phyloP scores from a whole-genome alignment of 495 filamentous ascomycete genomes.

The Xylaria curta region DNA sequence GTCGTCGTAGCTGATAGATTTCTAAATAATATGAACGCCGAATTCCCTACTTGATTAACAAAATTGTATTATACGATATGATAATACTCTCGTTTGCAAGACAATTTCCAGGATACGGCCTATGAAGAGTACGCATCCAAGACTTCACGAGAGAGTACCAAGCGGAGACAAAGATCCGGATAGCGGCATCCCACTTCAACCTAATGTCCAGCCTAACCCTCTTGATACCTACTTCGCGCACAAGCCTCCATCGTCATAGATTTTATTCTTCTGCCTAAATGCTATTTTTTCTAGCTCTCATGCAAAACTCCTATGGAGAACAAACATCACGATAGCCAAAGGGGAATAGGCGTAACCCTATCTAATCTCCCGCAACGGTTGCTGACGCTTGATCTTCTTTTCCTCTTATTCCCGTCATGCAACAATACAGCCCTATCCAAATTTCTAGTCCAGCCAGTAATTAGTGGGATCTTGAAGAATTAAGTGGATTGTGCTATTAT shows the following conservation, averaged over 20 bases:
- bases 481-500: not conserved
- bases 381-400: not conserved
- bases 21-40: not conserved
- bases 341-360: not conserved
- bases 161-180: conserved; percentile 6
- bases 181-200: not conserved
- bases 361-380: conserved; percentile 7
- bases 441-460: not conserved
- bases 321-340: not conserved
- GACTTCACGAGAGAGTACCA: no score
- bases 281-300: not conserved
- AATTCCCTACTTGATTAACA: not conserved
- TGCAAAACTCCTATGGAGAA: not conserved
- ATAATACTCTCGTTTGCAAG: not conserved
- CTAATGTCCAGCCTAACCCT: not conserved
- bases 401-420: not conserved
- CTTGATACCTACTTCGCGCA: not conserved
- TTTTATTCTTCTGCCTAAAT: conserved; percentile 6
- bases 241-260: not conserved
- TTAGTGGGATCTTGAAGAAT: not conserved
- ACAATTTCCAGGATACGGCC: not conserved
- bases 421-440: not conserved
- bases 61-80: not conserved
- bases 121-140: not conserved
- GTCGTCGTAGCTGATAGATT: not conserved